Evolutionary conservation across 2,329 filamentous ascomycete genomes (phyloP), one percentile per base, ranked within the genome.

Genomic region (Nemania abortiva): DNA sequence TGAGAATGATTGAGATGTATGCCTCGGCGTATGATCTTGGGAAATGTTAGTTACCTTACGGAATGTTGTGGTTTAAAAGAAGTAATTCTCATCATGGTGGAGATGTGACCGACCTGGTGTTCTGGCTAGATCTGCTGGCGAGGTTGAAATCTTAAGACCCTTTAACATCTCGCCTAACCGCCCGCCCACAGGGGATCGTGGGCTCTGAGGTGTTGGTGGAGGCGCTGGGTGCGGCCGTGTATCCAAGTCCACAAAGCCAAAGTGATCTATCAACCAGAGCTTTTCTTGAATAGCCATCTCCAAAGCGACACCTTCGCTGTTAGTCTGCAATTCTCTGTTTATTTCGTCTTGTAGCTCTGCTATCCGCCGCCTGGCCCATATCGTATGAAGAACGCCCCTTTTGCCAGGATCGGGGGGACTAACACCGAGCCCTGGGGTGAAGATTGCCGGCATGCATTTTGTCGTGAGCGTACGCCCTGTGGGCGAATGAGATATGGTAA

Each of bases 391-490:
- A 1, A 97, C 93, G 1, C 94, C 94, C 71, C 93, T 92, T 75
- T 90, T 90, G 6, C 93, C 92, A 0, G 90, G 88, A 20, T 89
- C 84, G 27, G 88, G 85, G 13, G 88, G 88, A 24, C 88, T 91
- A 3, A 87, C 86, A 1, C 92, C 91, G 27, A 97, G 84, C 68
- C 91, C 91, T 0, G 91, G 89, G 0, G 93, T 91, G 77, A 95
- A 97, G 73, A 97, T 95, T 37, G 94, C 94, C 0, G 94, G 94
- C 59, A 97, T 84, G 0, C 94, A 93, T 77, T 95, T 95, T 13
- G 94, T 90, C 50, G 87, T 78, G 22, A 89, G 85, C 77, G 81
- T 66, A 69, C 79, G 74, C 68, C 69, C 79, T 54, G 66, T 76
- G 71, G 45, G 67, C 78, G 80, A 76, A 72, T 84, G 82, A 73